A percentile compares a stretch with the other conserved stretches of the same genome.
Conservation (phyloP, 2,329 filamentous ascomycete genomes). For the Ramularia collo-cygni region DNA sequence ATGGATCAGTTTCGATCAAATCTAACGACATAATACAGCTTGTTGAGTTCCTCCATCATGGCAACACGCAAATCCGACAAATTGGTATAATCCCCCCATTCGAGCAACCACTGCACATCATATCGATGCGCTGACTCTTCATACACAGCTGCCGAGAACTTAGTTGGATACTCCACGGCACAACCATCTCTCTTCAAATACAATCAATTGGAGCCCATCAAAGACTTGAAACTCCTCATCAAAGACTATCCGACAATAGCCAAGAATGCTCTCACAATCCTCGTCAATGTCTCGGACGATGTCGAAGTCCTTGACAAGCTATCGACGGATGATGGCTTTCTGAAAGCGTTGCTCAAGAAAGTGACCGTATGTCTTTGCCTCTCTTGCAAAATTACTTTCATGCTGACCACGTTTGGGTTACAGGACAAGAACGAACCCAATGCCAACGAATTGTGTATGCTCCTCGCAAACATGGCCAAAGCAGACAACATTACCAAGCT, state of each 20-base stretch:
- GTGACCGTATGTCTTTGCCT: slow-evolving; percentile 63
- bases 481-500: slow-evolving; percentile 65
- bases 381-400: slow-evolving; percentile 2
- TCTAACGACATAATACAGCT: slow-evolving; percentile 48
- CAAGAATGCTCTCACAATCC: slow-evolving; percentile 84
- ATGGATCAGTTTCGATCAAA: not conserved
- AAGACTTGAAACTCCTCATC: slow-evolving; percentile 79
- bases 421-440: slow-evolving; percentile 69
- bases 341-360: slow-evolving; percentile 64
- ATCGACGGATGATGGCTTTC: slow-evolving; percentile 70
- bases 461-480: slow-evolving; percentile 87
- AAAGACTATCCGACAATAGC: slow-evolving; percentile 86
- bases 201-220: slow-evolving; percentile 68
- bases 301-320: slow-evolving; percentile 65
- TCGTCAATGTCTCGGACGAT: slow-evolving; percentile 79
- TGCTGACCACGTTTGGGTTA: slow-evolving; percentile 10
- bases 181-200: slow-evolving; percentile 79
- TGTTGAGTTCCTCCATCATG: slow-evolving; percentile 87
- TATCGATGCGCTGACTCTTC: slow-evolving; percentile 10
- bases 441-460: slow-evolving; percentile 80
- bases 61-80: slow-evolving; percentile 82
- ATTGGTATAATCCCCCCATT: slow-evolving; percentile 49
- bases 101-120: too few relatives aligned
- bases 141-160: slow-evolving; percentile 65
- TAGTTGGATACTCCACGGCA: slow-evolving; percentile 74